Conservation (phyloP, 1,284 basidiomycete species). For the Wolfiporia cocos region DNA sequence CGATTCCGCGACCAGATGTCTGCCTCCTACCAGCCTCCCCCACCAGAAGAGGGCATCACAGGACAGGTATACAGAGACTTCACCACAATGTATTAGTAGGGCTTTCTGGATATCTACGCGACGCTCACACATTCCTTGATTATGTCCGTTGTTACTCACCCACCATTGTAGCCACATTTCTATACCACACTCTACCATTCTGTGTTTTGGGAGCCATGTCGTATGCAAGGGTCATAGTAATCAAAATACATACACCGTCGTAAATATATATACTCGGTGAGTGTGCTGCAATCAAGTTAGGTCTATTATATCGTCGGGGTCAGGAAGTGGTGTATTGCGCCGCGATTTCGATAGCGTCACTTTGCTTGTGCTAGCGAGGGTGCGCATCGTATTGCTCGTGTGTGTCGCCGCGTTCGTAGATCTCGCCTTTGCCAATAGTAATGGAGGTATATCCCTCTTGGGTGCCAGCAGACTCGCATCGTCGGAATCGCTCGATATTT, state of each 20-base stretch:
- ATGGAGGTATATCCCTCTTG: conserved; percentile 3
- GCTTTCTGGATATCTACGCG: conserved; percentile 11
- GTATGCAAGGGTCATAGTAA: conserved; percentile 8
- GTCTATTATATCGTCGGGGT: conserved; percentile 30
- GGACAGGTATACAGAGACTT: conserved; percentile 35
- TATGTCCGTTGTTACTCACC: too few relatives aligned
- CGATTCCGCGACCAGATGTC: conserved; percentile 41
- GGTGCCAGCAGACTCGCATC: conserved; percentile 11
- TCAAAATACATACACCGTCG: conserved; percentile 5
- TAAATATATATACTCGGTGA: neutral
- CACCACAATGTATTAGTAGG: conserved; percentile 28
- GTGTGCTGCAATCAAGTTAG: conserved; percentile 25
- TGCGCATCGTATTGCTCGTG: too few relatives aligned
- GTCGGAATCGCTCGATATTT: conserved; percentile 29
- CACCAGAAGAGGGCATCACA: conserved; percentile 28
- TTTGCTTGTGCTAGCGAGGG: too few relatives aligned
- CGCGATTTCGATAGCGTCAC: too few relatives aligned
- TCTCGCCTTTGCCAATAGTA: too few relatives aligned
- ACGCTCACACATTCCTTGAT: conserved; percentile 3
- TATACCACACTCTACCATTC: too few relatives aligned
- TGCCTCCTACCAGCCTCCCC: conserved; percentile 16
- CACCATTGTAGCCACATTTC: conserved; percentile 4
- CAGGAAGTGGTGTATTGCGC: conserved; percentile 1
- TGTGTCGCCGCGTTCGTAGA: too few relatives aligned
- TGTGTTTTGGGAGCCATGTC: conserved; percentile 9